These are phyloP conservation scores for Parafenestella ontariensis DNA, from an alignment of 2,329 filamentous ascomycete genomes.

Conservation along the genomic window DNA sequence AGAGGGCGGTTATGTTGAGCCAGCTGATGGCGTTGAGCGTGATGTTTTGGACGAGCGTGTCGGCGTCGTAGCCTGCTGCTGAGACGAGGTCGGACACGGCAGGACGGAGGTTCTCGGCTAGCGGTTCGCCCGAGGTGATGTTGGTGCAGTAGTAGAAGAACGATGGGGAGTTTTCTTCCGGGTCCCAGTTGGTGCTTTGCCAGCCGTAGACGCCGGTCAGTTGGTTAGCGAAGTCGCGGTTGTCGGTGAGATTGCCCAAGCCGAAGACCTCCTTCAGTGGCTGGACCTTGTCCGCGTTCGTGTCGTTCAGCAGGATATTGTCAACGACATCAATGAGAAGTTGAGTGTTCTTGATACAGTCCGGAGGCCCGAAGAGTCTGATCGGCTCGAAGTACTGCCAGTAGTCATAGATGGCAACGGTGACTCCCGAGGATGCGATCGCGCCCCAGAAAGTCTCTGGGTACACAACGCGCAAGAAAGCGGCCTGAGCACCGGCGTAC, in stretches of 20 bases:
- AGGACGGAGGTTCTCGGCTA: slow-evolving; percentile 41
- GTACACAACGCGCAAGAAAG: slow-evolving; percentile 77
- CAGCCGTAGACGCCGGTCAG: slow-evolving; percentile 58
- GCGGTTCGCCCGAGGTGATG: slow-evolving; percentile 55
- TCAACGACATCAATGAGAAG: slow-evolving; percentile 66
- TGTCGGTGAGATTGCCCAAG: slow-evolving; percentile 56
- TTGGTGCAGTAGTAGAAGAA: slow-evolving; percentile 63
- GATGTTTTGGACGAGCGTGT: slow-evolving; percentile 54
- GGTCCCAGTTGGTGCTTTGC: slow-evolving; percentile 66
- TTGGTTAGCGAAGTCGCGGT: slow-evolving; percentile 61
- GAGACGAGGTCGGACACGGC: slow-evolving; percentile 55
- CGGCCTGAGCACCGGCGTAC: slow-evolving; percentile 81
- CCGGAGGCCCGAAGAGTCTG: slow-evolving; percentile 62
- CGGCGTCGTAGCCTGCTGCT: slow-evolving; percentile 57
- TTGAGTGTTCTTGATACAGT: slow-evolving; percentile 71
- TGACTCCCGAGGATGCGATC: slow-evolving; percentile 82
- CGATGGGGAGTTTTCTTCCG: slow-evolving; percentile 55
- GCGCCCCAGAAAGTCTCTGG: slow-evolving; percentile 80
- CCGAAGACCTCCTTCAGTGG: slow-evolving; percentile 63
- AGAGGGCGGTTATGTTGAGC: slow-evolving; percentile 55
- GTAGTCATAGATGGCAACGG: slow-evolving; percentile 78
- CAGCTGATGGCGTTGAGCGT: slow-evolving; percentile 66
- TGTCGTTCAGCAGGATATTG: slow-evolving; percentile 61
- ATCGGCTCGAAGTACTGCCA: slow-evolving; percentile 70
- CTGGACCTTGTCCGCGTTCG: slow-evolving; percentile 52